Evolutionary conservation across 208 protist genomes (phyloP).

Genomic region (Leishmania braziliensis): DNA sequence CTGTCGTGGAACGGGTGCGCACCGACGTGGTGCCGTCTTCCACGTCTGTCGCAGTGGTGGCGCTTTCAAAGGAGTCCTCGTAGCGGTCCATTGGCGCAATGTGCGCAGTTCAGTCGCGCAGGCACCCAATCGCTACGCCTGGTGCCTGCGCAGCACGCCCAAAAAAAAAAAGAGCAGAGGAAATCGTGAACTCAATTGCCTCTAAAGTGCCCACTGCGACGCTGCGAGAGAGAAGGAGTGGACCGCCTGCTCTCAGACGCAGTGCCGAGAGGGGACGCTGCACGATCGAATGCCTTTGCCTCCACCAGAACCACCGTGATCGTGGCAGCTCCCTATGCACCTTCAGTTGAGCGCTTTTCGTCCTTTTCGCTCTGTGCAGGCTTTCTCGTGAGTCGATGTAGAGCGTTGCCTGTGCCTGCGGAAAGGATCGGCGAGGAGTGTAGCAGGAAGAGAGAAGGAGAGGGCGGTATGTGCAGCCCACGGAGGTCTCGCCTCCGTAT

Average conservation of each 20-base stretch:
- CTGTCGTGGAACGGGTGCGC: slow-evolving; percentile 1
- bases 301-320: background rate
- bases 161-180: background rate
- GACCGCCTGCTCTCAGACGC: background rate
- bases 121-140: background rate
- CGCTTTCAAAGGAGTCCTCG: slow-evolving; percentile 70
- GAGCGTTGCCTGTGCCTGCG: slow-evolving; percentile 10
- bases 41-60: slow-evolving; percentile 28
- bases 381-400: slow-evolving; percentile 1
- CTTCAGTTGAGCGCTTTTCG: background rate
- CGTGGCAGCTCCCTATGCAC: background rate
- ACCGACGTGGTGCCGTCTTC: background rate
- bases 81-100: slow-evolving; percentile 56
- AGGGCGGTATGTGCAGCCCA: background rate
- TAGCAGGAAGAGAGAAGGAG: background rate
- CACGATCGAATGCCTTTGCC: background rate
- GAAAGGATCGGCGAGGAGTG: background rate
- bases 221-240: background rate
- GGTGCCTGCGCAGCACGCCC: background rate
- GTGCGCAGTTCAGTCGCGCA: background rate
- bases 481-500: background rate
- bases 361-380: background rate
- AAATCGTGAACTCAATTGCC: background rate
- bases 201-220: background rate
- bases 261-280: background rate